A percentile compares a stretch with the other conserved stretches of the same genome.
These are phyloP conservation scores for Royoungia palumana DNA, from an alignment of 768 basidiomycete species.

Conservation along the genomic window DNA sequence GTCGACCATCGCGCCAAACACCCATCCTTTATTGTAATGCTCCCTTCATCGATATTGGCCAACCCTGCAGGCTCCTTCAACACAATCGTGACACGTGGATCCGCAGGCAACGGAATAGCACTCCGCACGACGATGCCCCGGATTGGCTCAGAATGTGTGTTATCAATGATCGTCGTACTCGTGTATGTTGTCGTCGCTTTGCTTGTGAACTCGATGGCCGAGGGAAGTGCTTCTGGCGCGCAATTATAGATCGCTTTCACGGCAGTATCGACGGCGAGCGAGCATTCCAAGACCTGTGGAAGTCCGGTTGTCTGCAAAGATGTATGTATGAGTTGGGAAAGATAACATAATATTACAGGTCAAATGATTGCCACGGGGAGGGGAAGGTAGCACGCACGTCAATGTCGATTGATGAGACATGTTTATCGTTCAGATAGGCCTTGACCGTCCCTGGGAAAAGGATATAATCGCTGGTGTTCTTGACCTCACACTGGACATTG, in stretches of 20 bases:
- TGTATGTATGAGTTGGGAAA: too few relatives aligned
- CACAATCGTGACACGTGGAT: conserved; percentile 27
- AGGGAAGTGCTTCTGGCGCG: conserved; percentile 9
- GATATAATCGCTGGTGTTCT: conserved; percentile 25
- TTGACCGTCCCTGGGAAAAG: conserved; percentile 29
- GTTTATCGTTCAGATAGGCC: conserved; percentile 26
- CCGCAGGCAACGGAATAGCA: conserved; percentile 25
- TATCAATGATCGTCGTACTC: conserved; percentile 14
- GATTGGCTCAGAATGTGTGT: conserved; percentile 9
- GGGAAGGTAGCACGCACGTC: conserved; percentile 9
- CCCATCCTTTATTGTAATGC: conserved; percentile 5
- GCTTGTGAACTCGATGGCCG: neutral
- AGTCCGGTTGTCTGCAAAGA: conserved; percentile 6
- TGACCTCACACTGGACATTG: conserved; percentile 19
- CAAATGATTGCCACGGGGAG: too few relatives aligned
- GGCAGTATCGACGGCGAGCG: conserved; percentile 16
- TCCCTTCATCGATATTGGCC: conserved; percentile 19
- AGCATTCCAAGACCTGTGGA: conserved; percentile 20
- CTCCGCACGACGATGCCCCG: conserved; percentile 22
- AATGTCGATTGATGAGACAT: conserved; percentile 26
- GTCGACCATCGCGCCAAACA: conserved; percentile 22
- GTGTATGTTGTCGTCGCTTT: conserved; percentile 19
- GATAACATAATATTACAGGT: too few relatives aligned
- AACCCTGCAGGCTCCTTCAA: conserved; percentile 26
- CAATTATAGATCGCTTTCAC: conserved; percentile 16